phyloP scores from a whole-genome alignment of 495 filamentous ascomycete species.

The Bombardia bombarda region DNA sequence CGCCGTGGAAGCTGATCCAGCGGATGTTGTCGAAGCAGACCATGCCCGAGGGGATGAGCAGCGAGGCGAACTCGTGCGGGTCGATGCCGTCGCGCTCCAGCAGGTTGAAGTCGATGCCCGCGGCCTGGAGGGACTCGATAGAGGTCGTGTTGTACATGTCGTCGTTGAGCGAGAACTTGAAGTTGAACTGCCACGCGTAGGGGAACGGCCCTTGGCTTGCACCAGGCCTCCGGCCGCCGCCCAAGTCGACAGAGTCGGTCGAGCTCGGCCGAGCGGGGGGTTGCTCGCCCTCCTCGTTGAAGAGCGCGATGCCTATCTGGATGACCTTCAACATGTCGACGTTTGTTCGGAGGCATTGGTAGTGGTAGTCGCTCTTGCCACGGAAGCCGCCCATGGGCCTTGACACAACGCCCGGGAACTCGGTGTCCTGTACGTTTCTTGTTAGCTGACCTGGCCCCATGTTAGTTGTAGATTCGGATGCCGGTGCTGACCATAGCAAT shows the following conservation, averaged over 20 bases:
- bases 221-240: conserved; percentile 24
- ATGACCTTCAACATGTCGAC: conserved; percentile 96
- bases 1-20: conserved; percentile 98
- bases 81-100: conserved; percentile 89
- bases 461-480: not conserved
- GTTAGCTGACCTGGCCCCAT: conserved; percentile 16
- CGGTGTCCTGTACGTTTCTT: conserved; percentile 63
- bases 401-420: conserved; percentile 93
- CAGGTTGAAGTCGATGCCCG: conserved; percentile 78
- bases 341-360: conserved; percentile 94
- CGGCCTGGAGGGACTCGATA: conserved; percentile 76
- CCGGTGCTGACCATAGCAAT: conserved; percentile 76
- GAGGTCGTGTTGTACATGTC: conserved; percentile 97
- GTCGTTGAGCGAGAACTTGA: conserved; percentile 84
- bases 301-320: conserved; percentile 89
- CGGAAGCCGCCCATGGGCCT: conserved; percentile 89
- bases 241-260: conserved; percentile 47
- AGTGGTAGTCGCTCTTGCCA: conserved; percentile 95
- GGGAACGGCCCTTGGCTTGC: conserved; percentile 57
- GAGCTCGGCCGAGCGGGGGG: conserved; percentile 54
- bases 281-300: conserved; percentile 77
- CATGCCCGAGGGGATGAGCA: conserved; percentile 84
- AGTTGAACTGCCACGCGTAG: conserved; percentile 98
- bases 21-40: conserved; percentile 81
- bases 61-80: conserved; percentile 74